phyloP scores from a whole-genome alignment of 1,284 basidiomycete species.

The Pseudozyma sp. region DNA sequence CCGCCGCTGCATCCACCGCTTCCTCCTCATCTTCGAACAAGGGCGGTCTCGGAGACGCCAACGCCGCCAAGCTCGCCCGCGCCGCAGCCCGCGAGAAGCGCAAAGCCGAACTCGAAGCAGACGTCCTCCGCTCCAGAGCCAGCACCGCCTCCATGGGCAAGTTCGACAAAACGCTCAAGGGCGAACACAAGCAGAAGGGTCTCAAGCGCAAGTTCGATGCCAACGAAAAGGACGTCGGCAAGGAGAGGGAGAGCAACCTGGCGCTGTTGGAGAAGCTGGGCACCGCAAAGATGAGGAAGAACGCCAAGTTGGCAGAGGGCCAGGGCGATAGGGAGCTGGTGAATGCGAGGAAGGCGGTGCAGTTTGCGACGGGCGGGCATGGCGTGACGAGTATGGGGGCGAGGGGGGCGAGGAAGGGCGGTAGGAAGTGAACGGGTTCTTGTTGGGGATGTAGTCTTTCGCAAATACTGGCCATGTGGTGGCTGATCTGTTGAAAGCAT shows the following conservation, averaged over 20 bases:
- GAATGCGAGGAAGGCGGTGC: slow-evolving; percentile 62
- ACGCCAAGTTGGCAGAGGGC: slow-evolving; percentile 65
- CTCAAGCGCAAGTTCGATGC: slow-evolving; percentile 94
- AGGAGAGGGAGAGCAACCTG: slow-evolving; percentile 81
- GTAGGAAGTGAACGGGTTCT: slow-evolving; percentile 13
- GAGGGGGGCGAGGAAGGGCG: slow-evolving; percentile 36
- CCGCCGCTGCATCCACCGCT: slow-evolving; percentile 18
- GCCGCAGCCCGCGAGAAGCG: slow-evolving; percentile 72
- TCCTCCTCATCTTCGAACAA: slow-evolving; percentile 2
- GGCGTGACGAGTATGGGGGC: slow-evolving; percentile 49
- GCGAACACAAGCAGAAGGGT: slow-evolving; percentile 81
- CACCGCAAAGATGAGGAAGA: slow-evolving; percentile 35
- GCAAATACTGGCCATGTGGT: too few species aligned
- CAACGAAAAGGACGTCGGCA: slow-evolving; percentile 75
- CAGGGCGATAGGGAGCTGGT: slow-evolving; percentile 67
- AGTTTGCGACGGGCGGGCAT: slow-evolving; percentile 56
- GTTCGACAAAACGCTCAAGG: slow-evolving; percentile 86
- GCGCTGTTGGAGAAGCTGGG: slow-evolving; percentile 82
- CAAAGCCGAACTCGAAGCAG: slow-evolving; percentile 81
- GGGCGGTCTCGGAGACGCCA: slow-evolving; percentile 34
- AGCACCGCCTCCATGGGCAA: slow-evolving; percentile 92
- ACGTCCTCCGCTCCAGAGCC: slow-evolving; percentile 80
- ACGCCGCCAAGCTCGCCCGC: slow-evolving; percentile 50
- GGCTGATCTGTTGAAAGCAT: too few species aligned
- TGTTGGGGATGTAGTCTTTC: background rate